A percentile compares a stretch with the other conserved stretches of the same genome.
These are phyloP conservation scores for Tilletia horrida DNA, from an alignment of 1,284 basidiomycete species.

Conservation along the genomic window DNA sequence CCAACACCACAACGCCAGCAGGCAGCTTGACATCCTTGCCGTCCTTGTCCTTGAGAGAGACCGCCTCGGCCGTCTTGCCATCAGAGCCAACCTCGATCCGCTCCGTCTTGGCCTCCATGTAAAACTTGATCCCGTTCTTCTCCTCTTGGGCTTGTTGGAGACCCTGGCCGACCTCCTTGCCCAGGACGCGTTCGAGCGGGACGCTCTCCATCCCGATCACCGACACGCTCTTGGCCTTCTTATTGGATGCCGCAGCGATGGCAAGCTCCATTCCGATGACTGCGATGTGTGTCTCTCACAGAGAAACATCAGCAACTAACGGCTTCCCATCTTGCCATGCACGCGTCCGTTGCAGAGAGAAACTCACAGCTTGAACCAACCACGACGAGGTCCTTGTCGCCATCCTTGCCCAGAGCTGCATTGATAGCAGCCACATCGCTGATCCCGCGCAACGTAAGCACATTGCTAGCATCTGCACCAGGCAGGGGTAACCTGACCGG, in stretches of 20 bases:
- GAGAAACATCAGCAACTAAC: not conserved
- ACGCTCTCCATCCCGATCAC: conserved; percentile 80
- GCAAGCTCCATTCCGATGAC: conserved; percentile 95
- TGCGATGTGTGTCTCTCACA: conserved; percentile 54
- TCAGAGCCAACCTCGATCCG: conserved; percentile 61
- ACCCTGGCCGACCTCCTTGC: conserved; percentile 73
- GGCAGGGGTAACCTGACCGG: conserved; percentile 70
- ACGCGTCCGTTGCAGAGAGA: too few species aligned
- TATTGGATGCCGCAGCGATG: conserved; percentile 63
- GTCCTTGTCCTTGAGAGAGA: conserved; percentile 66
- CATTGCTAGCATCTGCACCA: conserved; percentile 72
- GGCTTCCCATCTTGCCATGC: not conserved
- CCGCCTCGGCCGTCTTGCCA: conserved; percentile 54
- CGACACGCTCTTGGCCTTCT: conserved; percentile 68
- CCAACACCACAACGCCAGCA: conserved; percentile 80
- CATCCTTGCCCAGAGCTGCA: conserved; percentile 60
- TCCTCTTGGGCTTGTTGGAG: conserved; percentile 67
- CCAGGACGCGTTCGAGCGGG: conserved; percentile 78
- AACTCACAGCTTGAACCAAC: conserved; percentile 64
- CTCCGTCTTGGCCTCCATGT: conserved; percentile 72
- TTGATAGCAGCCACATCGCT: conserved; percentile 74
- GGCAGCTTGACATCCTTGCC: conserved; percentile 62
- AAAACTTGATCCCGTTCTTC: conserved; percentile 74
- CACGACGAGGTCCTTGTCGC: conserved; percentile 69
- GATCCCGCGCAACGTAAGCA: conserved; percentile 72